Evolutionary conservation across 2,329 filamentous ascomycete species (phyloP).

Genomic region (Fusarium austroafricanum): DNA sequence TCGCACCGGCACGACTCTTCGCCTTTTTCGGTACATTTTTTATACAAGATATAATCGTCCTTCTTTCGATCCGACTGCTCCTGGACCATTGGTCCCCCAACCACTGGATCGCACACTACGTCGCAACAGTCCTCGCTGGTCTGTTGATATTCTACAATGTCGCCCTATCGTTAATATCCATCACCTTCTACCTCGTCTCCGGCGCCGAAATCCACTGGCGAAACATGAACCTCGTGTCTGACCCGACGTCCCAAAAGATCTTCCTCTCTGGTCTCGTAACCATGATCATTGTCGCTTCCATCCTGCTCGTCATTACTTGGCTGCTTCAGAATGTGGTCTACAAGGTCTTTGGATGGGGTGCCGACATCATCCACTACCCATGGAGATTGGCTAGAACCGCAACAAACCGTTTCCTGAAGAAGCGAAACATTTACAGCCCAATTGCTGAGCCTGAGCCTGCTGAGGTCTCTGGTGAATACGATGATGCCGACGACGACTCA

Average conservation of each 20-base stretch:
- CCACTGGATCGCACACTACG: slow-evolving; percentile 14
- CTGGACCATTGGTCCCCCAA: slow-evolving; percentile 41
- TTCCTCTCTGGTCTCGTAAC: slow-evolving; percentile 52
- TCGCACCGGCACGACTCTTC: slow-evolving; percentile 45
- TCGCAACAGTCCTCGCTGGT: slow-evolving; percentile 29
- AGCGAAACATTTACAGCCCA: slow-evolving; percentile 13
- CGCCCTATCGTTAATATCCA: slow-evolving; percentile 40
- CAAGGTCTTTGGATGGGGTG: slow-evolving; percentile 42
- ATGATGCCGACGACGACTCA: slow-evolving; percentile 18
- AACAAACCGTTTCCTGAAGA: slow-evolving; percentile 20
- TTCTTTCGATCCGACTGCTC: slow-evolving; percentile 49
- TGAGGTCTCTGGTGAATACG: slow-evolving; percentile 5
- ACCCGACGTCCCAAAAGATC: slow-evolving; percentile 48
- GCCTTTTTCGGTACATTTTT: slow-evolving; percentile 52
- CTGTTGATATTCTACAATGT: slow-evolving; percentile 40
- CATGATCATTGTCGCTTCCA: slow-evolving; percentile 36
- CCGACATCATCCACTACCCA: slow-evolving; percentile 48
- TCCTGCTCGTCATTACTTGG: slow-evolving; percentile 35
- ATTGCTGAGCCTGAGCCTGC: slow-evolving; percentile 23
- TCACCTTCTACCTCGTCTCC: slow-evolving; percentile 50
- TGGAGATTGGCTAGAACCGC: slow-evolving; percentile 24
- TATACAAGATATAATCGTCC: slow-evolving; percentile 48
- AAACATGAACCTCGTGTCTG: slow-evolving; percentile 49
- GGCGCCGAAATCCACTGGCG: slow-evolving; percentile 53
- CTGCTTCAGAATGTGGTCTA: slow-evolving; percentile 45